These are phyloP conservation scores for Zarea fungicola DNA, from an alignment of 2,329 filamentous ascomycete genomes.

Conservation along the genomic window DNA sequence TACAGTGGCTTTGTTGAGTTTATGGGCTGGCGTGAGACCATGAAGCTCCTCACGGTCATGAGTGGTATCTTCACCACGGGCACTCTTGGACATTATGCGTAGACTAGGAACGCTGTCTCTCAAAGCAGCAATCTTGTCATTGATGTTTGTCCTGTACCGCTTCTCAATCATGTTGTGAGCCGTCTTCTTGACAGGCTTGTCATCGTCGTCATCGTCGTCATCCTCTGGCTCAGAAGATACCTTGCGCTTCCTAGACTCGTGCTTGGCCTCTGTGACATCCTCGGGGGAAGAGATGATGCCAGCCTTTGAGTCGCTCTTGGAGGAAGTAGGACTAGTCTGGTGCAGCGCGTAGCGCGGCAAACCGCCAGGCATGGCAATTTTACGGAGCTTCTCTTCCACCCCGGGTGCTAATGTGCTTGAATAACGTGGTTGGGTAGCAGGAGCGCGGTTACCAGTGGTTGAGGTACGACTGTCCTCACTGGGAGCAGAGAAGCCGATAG, in stretches of 20 bases:
- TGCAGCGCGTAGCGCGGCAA: conserved; percentile 56
- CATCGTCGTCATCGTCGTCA: conserved; percentile 9
- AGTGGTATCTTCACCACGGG: conserved; percentile 60
- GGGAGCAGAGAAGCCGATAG: conserved; percentile 27
- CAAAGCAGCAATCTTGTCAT: conserved; percentile 92
- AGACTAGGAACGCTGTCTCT: conserved; percentile 89
- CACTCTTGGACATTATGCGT: conserved; percentile 73
- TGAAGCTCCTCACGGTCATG: conserved; percentile 71
- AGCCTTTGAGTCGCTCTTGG: conserved; percentile 41
- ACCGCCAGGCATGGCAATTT: conserved; percentile 60
- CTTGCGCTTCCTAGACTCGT: conserved; percentile 61
- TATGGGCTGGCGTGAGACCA: conserved; percentile 80
- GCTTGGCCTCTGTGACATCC: conserved; percentile 38
- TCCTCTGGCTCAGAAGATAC: conserved; percentile 50
- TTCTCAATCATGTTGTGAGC: conserved; percentile 99
- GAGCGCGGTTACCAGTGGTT: not conserved
- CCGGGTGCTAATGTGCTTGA: conserved; percentile 45
- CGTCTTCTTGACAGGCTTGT: conserved; percentile 65
- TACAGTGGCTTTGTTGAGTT: conserved; percentile 95
- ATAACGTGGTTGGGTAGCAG: not conserved
- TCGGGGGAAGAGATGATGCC: conserved; percentile 57
- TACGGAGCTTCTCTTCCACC: conserved; percentile 56
- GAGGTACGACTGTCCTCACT: conserved; percentile 19
- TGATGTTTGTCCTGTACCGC: conserved; percentile 90
- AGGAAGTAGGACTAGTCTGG: conserved; percentile 54